These are phyloP conservation scores for Zelopaecilomyces penicillatus DNA, from an alignment of 2,329 filamentous ascomycete genomes.

Conservation along the genomic window DNA sequence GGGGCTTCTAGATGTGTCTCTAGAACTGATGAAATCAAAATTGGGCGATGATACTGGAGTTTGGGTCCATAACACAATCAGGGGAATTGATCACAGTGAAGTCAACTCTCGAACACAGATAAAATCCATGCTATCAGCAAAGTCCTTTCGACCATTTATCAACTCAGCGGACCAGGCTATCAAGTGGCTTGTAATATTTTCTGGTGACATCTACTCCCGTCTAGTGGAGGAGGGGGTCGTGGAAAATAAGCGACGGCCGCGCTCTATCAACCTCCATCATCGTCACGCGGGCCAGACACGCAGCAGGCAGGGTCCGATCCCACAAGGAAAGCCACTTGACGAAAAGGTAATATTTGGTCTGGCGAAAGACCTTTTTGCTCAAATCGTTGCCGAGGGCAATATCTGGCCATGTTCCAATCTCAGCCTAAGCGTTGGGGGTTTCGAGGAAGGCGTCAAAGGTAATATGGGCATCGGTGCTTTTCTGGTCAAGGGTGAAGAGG, in stretches of 20 bases:
- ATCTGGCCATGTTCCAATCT: conserved; percentile 92
- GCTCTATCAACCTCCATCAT: conserved; percentile 77
- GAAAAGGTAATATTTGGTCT: conserved; percentile 66
- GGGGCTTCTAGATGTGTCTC: conserved; percentile 62
- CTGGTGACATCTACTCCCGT: conserved; percentile 80
- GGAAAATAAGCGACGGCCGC: conserved; percentile 79
- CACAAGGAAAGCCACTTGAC: conserved; percentile 63
- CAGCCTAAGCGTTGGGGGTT: conserved; percentile 80
- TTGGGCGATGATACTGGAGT: conserved; percentile 75
- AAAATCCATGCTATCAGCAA: conserved; percentile 95
- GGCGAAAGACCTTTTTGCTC: conserved; percentile 65
- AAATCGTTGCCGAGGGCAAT: conserved; percentile 67
- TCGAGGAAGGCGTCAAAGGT: conserved; percentile 76
- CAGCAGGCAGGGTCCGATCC: conserved; percentile 69
- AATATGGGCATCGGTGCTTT: conserved; percentile 85
- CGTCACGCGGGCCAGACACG: conserved; percentile 64
- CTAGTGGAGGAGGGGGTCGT: conserved; percentile 84
- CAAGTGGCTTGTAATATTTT: conserved; percentile 86
- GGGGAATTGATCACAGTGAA: conserved; percentile 79
- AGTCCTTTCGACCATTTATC: conserved; percentile 84
- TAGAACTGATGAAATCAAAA: conserved; percentile 69
- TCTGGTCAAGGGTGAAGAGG: conserved; percentile 66
- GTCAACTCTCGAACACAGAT: conserved; percentile 88
- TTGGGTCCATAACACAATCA: conserved; percentile 78
- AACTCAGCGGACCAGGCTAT: conserved; percentile 67